phyloP scores from a whole-genome alignment of 805 yeast genomes.

The Tetrapisispora taiwanensis region DNA sequence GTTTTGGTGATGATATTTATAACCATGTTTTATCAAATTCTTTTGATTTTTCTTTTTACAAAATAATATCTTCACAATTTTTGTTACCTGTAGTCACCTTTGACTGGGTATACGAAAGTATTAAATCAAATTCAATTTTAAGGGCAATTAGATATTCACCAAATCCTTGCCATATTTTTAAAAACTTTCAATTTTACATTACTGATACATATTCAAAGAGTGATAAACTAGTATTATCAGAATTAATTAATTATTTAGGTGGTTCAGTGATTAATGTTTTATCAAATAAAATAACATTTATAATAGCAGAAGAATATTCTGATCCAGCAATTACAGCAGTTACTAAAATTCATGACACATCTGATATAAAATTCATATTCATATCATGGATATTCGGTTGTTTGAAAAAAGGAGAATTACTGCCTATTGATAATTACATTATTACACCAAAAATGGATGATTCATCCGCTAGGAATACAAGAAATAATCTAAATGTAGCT shows the following conservation, averaged over 20 bases:
- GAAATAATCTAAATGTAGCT: too few species aligned
- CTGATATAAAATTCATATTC: slow-evolving; percentile 45
- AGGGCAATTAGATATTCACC: slow-evolving; percentile 46
- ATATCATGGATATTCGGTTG: slow-evolving; percentile 79
- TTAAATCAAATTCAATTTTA: slow-evolving; percentile 13
- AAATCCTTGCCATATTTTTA: slow-evolving; percentile 55
- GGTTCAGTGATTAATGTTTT: slow-evolving; percentile 53
- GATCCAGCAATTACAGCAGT: slow-evolving; percentile 52
- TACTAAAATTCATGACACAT: slow-evolving; percentile 13
- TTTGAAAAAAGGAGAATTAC: slow-evolving; percentile 38
- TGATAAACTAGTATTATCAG: slow-evolving; percentile 60
- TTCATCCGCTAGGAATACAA: background rate
- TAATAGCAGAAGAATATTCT: slow-evolving; percentile 47
- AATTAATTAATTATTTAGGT: slow-evolving; percentile 50
- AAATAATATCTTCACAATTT: slow-evolving; percentile 20
- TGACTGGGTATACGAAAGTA: slow-evolving; percentile 21
- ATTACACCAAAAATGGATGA: slow-evolving; percentile 1
- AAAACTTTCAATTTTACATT: slow-evolving; percentile 49
- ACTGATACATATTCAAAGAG: slow-evolving; percentile 51
- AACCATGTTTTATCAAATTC: slow-evolving; percentile 21
- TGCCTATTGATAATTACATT: slow-evolving; percentile 33
- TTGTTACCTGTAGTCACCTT: slow-evolving; percentile 24
- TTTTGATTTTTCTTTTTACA: slow-evolving; percentile 21
- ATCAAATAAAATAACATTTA: slow-evolving; percentile 69
- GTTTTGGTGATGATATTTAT: background rate